Conservation (phyloP, 2,329 filamentous ascomycete species). For the Alternaria triticimaculans region DNA sequence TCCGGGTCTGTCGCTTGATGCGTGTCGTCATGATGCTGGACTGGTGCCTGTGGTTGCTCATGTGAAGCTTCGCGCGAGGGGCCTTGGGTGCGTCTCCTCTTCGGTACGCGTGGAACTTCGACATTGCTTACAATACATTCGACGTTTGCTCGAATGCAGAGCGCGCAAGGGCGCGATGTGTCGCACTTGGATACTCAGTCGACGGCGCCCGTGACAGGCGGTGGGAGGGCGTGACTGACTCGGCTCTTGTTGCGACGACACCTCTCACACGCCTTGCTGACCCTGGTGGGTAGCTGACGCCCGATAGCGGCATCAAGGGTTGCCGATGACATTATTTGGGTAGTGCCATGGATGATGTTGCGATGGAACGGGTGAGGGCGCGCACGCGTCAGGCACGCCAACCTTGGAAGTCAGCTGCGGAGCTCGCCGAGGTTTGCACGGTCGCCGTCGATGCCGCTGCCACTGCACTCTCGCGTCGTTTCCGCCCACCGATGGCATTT, state of each 20-base stretch:
- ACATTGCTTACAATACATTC: constrained; percentile 9
- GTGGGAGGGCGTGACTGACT: constrained; percentile 6
- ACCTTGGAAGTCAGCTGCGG: background rate
- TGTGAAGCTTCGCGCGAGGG: constrained; percentile 8
- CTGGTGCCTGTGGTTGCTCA: background rate
- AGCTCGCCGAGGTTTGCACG: background rate
- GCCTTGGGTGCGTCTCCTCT: constrained; percentile 10
- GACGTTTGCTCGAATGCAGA: constrained; percentile 40
- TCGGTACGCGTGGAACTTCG: background rate
- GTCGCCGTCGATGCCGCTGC: background rate
- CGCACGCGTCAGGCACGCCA: background rate
- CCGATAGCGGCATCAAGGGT: background rate
- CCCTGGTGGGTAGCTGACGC: constrained; percentile 9
- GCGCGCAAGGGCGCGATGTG: constrained; percentile 41
- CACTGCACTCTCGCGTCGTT: background rate
- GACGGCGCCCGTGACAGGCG: background rate
- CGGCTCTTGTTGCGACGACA: constrained; percentile 17
- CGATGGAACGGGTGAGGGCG: background rate
- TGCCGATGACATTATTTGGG: background rate
- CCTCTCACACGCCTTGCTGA: constrained; percentile 18
- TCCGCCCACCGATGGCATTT: background rate
- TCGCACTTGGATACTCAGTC: constrained; percentile 38
- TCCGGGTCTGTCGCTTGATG: background rate
- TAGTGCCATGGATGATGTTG: background rate
- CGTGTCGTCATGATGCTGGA: background rate